These are phyloP conservation scores for Annulohypoxylon stygium DNA, from an alignment of 495 filamentous ascomycete species.

Conservation along the genomic window DNA sequence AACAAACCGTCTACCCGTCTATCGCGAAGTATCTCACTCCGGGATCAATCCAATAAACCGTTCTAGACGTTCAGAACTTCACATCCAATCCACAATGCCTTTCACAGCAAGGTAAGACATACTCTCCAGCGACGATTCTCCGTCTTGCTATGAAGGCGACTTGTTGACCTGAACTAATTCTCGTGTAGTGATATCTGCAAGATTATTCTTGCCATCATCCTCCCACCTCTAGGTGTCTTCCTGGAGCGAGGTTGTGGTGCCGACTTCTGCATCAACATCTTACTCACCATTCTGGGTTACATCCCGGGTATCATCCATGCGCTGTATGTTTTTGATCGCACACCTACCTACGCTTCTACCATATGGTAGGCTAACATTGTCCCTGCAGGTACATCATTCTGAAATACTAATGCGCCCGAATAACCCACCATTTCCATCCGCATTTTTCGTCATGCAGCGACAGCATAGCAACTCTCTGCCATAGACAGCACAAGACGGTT, in stretches of 20 bases:
- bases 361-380: constrained; percentile 28
- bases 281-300: constrained; percentile 85
- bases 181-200: constrained; percentile 82
- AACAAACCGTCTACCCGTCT: neutral
- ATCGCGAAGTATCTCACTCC: neutral
- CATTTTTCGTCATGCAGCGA: constrained; percentile 30
- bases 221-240: constrained; percentile 93
- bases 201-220: constrained; percentile 87
- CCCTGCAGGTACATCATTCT: constrained; percentile 61
- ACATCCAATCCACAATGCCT: constrained; percentile 58
- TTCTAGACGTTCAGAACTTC: constrained; percentile 1
- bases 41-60: constrained; percentile 2
- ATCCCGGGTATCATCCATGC: constrained; percentile 82
- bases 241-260: constrained; percentile 86
- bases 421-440: constrained; percentile 22
- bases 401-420: constrained; percentile 57
- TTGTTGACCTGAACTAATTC: constrained; percentile 15
- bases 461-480: constrained; percentile 35
- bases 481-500: constrained; percentile 32
- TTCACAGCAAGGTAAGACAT: constrained; percentile 68
- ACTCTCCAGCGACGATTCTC: constrained; percentile 4
- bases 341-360: neutral
- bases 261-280: constrained; percentile 89
- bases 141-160: constrained; percentile 5
- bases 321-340: constrained; percentile 60